Evolutionary conservation across 2,329 filamentous ascomycete genomes (phyloP).

Genomic region (Tympanopsis confertula): DNA sequence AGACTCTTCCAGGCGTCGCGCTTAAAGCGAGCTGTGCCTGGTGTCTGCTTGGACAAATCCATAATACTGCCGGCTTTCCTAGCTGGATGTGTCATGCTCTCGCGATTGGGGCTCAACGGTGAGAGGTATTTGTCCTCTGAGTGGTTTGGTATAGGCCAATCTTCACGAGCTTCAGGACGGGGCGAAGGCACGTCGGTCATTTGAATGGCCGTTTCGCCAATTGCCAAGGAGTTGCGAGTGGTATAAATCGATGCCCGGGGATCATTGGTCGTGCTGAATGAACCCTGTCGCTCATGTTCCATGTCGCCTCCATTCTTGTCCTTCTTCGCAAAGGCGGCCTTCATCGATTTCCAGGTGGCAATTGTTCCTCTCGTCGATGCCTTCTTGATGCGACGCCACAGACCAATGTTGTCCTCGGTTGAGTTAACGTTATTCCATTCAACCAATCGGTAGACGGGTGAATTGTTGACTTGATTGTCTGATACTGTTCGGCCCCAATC

Average conservation of each 20-base stretch:
- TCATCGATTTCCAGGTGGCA: conserved; percentile 35
- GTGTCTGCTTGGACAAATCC: conserved; percentile 60
- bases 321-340: conserved; percentile 33
- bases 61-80: conserved; percentile 41
- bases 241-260: conserved; percentile 15
- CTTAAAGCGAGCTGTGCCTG: conserved; percentile 70
- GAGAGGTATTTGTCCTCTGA: conserved; percentile 8
- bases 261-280: conserved; percentile 31
- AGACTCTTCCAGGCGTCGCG: conserved; percentile 92
- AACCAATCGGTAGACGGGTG: conserved; percentile 77
- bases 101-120: neutral
- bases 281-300: conserved; percentile 54
- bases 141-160: conserved; percentile 22
- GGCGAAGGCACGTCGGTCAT: conserved; percentile 93
- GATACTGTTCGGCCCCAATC: conserved; percentile 85
- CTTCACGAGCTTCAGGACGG: conserved; percentile 32
- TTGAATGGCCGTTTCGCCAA: conserved; percentile 61
- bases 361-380: conserved; percentile 54
- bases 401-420: conserved; percentile 70
- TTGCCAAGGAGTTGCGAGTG: neutral
- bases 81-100: conserved; percentile 19
- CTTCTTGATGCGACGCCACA: conserved; percentile 88
- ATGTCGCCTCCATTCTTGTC: conserved; percentile 38
- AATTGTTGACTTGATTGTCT: conserved; percentile 92
- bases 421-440: conserved; percentile 93